Percentiles rank a stretch among this genome's conserved stretches.
Evolutionary conservation across 371 early-diverging fungal species (phyloP).

Genomic region (Choanephora cucurbitarum): DNA sequence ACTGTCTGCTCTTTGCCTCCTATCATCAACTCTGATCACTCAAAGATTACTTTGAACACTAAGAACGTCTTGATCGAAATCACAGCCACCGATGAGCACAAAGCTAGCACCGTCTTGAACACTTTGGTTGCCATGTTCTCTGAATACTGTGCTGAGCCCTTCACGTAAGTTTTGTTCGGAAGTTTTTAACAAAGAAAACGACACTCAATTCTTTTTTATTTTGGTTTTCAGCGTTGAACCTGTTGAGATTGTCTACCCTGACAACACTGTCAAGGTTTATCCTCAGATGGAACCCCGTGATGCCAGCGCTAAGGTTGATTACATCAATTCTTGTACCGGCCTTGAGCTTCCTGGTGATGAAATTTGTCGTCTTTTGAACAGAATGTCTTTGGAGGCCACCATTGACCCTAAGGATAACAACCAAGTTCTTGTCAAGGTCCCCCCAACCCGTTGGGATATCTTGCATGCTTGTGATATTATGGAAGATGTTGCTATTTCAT

Average conservation of each 20-base stretch:
- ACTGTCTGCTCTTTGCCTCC: constrained; percentile 98
- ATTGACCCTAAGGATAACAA: constrained; percentile 58
- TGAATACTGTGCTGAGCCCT: constrained; percentile 87
- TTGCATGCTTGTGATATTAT: constrained; percentile 98
- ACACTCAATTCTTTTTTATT: not conserved
- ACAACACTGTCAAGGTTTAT: constrained; percentile 68
- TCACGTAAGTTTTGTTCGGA: constrained; percentile 65
- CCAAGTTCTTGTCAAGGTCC: constrained; percentile 80
- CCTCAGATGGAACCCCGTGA: constrained; percentile 76
- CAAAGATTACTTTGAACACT: constrained; percentile 96
- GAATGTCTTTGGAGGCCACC: constrained; percentile 88
- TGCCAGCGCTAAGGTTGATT: constrained; percentile 75
- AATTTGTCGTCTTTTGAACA: constrained; percentile 75
- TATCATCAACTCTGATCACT: constrained; percentile 98
- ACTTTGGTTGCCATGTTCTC: constrained; percentile 95
- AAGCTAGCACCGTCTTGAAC: constrained; percentile 92
- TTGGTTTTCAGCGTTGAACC: constrained; percentile 95
- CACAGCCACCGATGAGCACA: constrained; percentile 97
- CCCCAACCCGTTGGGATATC: constrained; percentile 95
- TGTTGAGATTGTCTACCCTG: constrained; percentile 88
- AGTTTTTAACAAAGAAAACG: not conserved
- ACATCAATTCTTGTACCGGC: constrained; percentile 88
- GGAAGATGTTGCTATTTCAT: constrained; percentile 99
- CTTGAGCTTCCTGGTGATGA: constrained; percentile 73
- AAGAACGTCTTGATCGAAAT: constrained; percentile 99